These are phyloP conservation scores for Mucor racemosus DNA, from an alignment of 371 early-diverging fungal species.

Conservation along the genomic window DNA sequence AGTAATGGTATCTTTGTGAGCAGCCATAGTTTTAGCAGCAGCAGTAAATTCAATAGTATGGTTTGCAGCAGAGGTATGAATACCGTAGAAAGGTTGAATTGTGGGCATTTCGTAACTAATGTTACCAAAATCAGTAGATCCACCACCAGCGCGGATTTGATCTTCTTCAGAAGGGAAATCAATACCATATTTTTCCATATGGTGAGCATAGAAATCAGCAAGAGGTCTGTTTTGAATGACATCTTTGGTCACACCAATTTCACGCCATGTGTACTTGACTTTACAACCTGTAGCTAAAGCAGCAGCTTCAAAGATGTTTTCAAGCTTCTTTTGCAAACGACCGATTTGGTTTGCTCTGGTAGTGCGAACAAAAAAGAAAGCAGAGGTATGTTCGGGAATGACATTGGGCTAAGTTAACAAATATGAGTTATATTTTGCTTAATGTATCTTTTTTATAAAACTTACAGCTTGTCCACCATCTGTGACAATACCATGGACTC, in stretches of 20 bases:
- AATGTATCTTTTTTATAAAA: conserved; percentile 1
- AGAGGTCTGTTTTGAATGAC: conserved; percentile 62
- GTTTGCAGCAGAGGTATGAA: conserved; percentile 54
- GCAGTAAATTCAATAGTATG: conserved; percentile 72
- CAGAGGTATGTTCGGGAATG: conserved; percentile 71
- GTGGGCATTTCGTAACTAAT: conserved; percentile 58
- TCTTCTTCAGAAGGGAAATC: conserved; percentile 40
- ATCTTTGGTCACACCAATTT: conserved; percentile 46
- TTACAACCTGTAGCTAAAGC: conserved; percentile 78
- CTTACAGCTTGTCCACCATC: conserved; percentile 70
- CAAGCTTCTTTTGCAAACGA: conserved; percentile 55
- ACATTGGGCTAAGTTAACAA: conserved; percentile 41
- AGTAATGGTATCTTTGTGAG: conserved; percentile 63
- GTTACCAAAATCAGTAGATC: conserved; percentile 83
- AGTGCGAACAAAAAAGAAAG: conserved; percentile 67
- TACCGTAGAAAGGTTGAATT: conserved; percentile 53
- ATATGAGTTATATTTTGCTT: no score
- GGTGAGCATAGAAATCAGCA: conserved; percentile 58
- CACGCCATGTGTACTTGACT: conserved; percentile 62
- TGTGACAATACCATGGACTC: conserved; percentile 78
- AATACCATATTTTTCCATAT: conserved; percentile 58
- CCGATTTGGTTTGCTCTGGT: conserved; percentile 49
- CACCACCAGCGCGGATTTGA: conserved; percentile 49
- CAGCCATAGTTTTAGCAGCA: conserved; percentile 60
- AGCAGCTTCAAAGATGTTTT: conserved; percentile 67